These are phyloP conservation scores for Picochlorum sp. DNA, from an alignment of 139 green algal species.

Conservation along the genomic window DNA sequence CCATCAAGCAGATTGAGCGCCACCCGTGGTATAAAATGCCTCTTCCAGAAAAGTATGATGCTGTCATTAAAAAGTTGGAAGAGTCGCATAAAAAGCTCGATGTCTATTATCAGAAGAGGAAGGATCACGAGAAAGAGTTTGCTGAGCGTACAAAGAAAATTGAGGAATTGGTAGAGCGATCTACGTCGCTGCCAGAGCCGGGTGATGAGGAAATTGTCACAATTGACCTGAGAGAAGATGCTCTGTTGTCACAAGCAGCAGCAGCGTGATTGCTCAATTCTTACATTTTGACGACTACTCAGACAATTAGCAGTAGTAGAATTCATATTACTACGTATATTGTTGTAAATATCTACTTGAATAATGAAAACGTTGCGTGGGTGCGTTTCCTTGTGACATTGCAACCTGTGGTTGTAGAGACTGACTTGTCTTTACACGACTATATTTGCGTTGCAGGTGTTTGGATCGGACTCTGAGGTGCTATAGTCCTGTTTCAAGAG, in stretches of 20 bases:
- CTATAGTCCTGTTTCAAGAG: no score
- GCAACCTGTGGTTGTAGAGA: no score
- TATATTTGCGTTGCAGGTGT: no score
- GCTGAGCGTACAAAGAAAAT: conserved; percentile 19
- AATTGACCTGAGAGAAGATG: not conserved
- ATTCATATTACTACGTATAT: no score
- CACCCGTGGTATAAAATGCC: conserved; percentile 55
- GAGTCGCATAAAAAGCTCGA: conserved; percentile 11
- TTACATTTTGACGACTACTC: no score
- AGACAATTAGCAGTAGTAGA: no score
- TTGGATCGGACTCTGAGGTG: no score
- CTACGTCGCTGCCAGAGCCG: conserved; percentile 8
- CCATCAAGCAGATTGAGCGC: conserved; percentile 48
- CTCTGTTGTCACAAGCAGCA: not conserved
- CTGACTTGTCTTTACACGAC: no score
- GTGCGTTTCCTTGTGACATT: no score
- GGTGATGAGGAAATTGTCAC: not conserved
- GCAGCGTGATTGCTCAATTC: not conserved
- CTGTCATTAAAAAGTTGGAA: conserved; percentile 12
- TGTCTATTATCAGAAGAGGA: conserved; percentile 4
- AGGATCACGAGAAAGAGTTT: conserved; percentile 18
- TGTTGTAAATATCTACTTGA: no score
- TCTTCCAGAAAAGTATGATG: conserved; percentile 18
- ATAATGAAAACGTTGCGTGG: no score
- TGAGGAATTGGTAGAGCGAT: conserved; percentile 28